These are phyloP conservation scores for Clarireedia homoeocarpa DNA, from an alignment of 2,329 filamentous ascomycete genomes.

Conservation along the genomic window DNA sequence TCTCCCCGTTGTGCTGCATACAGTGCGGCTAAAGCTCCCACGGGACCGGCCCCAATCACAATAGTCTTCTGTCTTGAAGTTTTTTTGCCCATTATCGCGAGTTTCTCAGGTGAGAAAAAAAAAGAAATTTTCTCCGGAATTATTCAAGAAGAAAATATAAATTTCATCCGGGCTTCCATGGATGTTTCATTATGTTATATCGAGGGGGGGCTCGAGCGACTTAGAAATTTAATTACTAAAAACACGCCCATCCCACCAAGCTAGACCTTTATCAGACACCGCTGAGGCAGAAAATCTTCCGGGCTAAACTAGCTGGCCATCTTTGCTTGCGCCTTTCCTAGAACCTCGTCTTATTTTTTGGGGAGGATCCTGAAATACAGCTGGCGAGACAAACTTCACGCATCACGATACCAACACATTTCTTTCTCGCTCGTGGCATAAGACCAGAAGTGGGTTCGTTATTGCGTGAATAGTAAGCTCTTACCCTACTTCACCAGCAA, in stretches of 20 bases:
- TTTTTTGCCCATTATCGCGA: not conserved
- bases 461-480: too few species aligned
- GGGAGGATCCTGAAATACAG: not conserved
- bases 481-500: not conserved
- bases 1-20: constrained; percentile 87
- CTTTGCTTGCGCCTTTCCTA: not conserved
- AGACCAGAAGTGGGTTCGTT: too few species aligned
- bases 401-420: not conserved
- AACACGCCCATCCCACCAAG: not conserved
- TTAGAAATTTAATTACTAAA: constrained; percentile 3
- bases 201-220: not conserved
- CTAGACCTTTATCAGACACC: not conserved
- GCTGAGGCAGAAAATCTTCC: not conserved
- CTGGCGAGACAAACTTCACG: not conserved
- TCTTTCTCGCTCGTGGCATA: too few species aligned
- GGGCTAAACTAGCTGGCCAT: not conserved
- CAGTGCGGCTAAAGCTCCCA: constrained; percentile 83
- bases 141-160: not conserved
- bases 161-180: not conserved
- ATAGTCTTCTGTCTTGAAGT: constrained; percentile 42
- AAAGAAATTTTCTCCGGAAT: not conserved
- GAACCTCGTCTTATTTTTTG: not conserved
- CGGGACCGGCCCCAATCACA: constrained; percentile 86
- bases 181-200: not conserved
- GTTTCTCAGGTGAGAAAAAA: not conserved